Evolutionary conservation across 305 asterid genomes (phyloP).

Genomic region (Andrographis paniculata): DNA sequence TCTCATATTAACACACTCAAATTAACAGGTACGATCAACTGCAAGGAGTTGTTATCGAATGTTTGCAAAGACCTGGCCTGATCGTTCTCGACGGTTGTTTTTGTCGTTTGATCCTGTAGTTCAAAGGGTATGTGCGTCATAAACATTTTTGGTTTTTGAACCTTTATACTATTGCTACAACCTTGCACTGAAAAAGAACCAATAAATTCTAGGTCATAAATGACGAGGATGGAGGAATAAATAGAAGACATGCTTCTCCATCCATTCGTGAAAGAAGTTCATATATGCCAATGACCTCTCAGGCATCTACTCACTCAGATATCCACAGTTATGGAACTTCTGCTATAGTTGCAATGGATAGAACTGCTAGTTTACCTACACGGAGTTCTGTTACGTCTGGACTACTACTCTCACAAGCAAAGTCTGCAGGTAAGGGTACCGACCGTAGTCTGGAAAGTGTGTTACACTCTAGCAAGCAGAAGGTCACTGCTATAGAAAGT

Average conservation of each 20-base stretch:
- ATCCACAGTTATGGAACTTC: slow-evolving; percentile 95
- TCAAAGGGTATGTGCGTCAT: slow-evolving; percentile 65
- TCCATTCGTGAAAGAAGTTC: slow-evolving; percentile 88
- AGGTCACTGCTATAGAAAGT: slow-evolving; percentile 96
- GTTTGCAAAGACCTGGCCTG: slow-evolving; percentile 99
- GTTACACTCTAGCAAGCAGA: slow-evolving; percentile 92
- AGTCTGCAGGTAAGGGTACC: slow-evolving; percentile 54
- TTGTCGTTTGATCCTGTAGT: slow-evolving; percentile 85
- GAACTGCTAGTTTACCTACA: slow-evolving; percentile 67
- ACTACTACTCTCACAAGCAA: slow-evolving; percentile 66
- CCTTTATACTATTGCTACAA: slow-evolving; percentile 12
- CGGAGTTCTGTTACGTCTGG: slow-evolving; percentile 72
- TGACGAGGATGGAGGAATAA: slow-evolving; percentile 98
- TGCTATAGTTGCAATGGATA: slow-evolving; percentile 96
- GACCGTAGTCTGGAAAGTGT: slow-evolving; percentile 97
- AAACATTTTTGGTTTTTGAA: background rate
- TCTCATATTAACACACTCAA: background rate
- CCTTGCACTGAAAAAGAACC: slow-evolving; percentile 21
- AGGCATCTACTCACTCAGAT: slow-evolving; percentile 45
- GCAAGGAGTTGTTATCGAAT: slow-evolving; percentile 93
- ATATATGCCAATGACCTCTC: slow-evolving; percentile 24
- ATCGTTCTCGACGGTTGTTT: slow-evolving; percentile 91
- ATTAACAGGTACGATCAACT: slow-evolving; percentile 86
- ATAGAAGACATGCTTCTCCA: slow-evolving; percentile 94
- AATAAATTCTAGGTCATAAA: slow-evolving; percentile 58